Evolutionary conservation across 129 eudicot species (phyloP), one percentile per base, ranked within the genome.

Genomic region (Ambrosia trifida): DNA sequence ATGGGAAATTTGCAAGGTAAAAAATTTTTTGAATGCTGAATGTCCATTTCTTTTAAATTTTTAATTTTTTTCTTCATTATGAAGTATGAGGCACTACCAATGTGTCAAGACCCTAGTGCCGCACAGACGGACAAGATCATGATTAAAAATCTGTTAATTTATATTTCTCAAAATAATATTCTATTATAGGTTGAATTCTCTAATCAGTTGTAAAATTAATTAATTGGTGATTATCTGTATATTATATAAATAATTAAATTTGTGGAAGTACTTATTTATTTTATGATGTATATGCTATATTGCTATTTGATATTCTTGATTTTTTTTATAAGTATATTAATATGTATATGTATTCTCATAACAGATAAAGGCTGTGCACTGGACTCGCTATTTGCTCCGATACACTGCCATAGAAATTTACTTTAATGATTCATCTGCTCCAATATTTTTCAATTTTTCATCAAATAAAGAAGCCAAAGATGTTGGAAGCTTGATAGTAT

Each of bases 321-420:
- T 16, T 4, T 4, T 2, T 46, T 51, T 0, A 5, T 20, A 68
- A n/a, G 32, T 47, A 30, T 18, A 31, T 44, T 5, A 10, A 20
- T 20, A 32, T 72, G 28, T 70, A 50, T 76, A 56, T 57, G 70
- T 46, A 19, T 68, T 10, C 68, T 78, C 72, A 36, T 78, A 66
- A 60, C 60, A 95, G 99, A 80, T 95, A 76, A 95, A 90, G 79
- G 94, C 91, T 77, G 99, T 95, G 64, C 97, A 95, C 65, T 95
- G 97, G 99, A 95, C 96, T 76, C 87, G 99, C 20, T 90, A 88
- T 76, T 82, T 95, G 86, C 91, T 95, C 59, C 84, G 97, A 81
- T 90, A 95, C 85, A 84, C 97, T 53, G 99, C 99, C 44, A 81
- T 95, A 40, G 99, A 95, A 84, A 84, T 95, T 72, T 95, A 88